A percentile compares a stretch with the other conserved stretches of the same genome.
Evolutionary conservation across 1,284 basidiomycete genomes (phyloP).

Genomic region (Sanguinoderma infundibulare): DNA sequence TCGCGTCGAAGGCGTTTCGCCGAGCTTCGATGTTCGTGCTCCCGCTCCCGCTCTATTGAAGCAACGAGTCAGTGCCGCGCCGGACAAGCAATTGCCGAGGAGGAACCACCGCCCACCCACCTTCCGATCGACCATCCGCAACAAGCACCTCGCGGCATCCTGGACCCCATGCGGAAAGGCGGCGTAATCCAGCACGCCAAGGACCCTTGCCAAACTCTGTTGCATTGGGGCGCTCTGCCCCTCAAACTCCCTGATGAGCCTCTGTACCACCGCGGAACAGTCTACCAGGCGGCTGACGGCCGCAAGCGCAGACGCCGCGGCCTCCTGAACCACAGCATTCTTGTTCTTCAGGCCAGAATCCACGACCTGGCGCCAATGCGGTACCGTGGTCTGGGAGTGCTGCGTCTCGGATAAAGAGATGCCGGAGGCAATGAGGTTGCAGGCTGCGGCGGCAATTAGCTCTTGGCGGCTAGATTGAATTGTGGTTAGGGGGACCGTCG

Average conservation of each 20-base stretch:
- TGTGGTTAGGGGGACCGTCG: conserved; percentile 55
- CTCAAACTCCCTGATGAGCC: conserved; percentile 72
- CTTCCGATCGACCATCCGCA: conserved; percentile 58
- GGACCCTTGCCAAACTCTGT: conserved; percentile 77
- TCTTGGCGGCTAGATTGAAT: conserved; percentile 78
- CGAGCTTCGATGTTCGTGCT: conserved; percentile 67
- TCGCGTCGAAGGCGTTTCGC: conserved; percentile 71
- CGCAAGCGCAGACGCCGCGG: conserved; percentile 68
- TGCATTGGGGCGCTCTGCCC: conserved; percentile 61
- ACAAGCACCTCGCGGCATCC: conserved; percentile 59
- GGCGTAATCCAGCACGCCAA: conserved; percentile 76
- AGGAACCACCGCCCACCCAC: conserved; percentile 54
- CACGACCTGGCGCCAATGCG: conserved; percentile 72
- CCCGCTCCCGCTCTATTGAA: conserved; percentile 32
- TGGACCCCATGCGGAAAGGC: conserved; percentile 55
- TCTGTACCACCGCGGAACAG: conserved; percentile 63
- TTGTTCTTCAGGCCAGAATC: conserved; percentile 77
- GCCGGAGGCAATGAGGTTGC: conserved; percentile 70
- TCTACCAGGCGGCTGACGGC: conserved; percentile 70
- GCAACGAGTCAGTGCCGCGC: background rate
- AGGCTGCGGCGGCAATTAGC: conserved; percentile 76
- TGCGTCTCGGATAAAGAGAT: conserved; percentile 62
- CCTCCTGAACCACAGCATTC: conserved; percentile 71
- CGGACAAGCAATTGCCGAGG: background rate
- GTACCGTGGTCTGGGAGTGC: conserved; percentile 44